phyloP scores from a whole-genome alignment of 1,139 yeast genomes.

The Hyphopichia wangnamkhiaoensis region DNA sequence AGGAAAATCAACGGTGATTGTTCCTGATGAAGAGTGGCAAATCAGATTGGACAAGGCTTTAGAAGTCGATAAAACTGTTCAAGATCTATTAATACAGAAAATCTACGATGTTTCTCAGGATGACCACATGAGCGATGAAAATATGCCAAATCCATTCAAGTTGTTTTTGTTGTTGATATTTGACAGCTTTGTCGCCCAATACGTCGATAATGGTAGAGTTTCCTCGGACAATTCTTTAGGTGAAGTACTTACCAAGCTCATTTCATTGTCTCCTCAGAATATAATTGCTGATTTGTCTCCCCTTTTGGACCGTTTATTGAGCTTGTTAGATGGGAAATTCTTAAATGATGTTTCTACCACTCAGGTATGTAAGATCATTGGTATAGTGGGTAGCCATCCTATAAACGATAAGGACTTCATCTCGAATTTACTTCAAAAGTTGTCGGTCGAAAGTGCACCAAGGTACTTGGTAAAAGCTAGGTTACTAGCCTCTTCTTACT shows the following conservation, averaged over 20 bases:
- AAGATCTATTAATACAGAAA: conserved; percentile 32
- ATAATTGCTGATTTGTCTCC: conserved; percentile 26
- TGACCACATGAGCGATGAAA: conserved; percentile 18
- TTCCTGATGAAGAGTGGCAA: conserved; percentile 75
- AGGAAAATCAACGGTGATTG: conserved; percentile 55
- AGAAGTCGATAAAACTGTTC: conserved; percentile 59
- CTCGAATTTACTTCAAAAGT: conserved; percentile 9
- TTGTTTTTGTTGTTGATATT: conserved; percentile 25
- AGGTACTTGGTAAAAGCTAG: conserved; percentile 22
- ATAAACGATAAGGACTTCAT: conserved; percentile 14
- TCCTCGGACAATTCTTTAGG: conserved; percentile 24
- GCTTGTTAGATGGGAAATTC: conserved; percentile 22
- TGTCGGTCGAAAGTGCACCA: conserved; percentile 13
- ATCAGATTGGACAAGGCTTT: conserved; percentile 71
- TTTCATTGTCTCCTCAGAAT: conserved; percentile 37
- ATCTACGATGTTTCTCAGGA: conserved; percentile 17
- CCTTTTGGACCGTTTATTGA: conserved; percentile 20
- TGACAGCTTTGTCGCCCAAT: conserved; percentile 30
- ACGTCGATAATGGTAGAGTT: conserved; percentile 12
- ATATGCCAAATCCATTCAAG: conserved; percentile 14
- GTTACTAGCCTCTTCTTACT: conserved; percentile 43
- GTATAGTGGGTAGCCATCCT: conserved; percentile 57
- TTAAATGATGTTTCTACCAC: conserved; percentile 35
- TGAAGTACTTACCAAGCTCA: conserved; percentile 29
- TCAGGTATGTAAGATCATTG: conserved; percentile 50